phyloP scores from a whole-genome alignment of 768 basidiomycete genomes.

The Hygrocybe punicea region DNA sequence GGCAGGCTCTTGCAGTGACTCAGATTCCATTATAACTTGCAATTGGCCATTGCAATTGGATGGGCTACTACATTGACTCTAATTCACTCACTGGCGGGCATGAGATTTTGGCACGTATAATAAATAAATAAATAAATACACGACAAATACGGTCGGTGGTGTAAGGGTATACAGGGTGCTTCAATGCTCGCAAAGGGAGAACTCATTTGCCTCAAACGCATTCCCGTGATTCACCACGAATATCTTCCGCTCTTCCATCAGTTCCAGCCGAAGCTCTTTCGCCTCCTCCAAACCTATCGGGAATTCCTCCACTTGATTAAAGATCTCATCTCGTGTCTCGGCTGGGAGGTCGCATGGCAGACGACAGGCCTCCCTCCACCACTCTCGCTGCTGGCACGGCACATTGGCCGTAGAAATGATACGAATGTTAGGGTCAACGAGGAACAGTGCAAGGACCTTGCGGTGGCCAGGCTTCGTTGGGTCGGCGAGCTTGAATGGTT shows the following conservation, averaged over 20 bases:
- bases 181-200: conserved; percentile 29
- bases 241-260: conserved; percentile 33
- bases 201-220: conserved; percentile 10
- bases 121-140: too few species aligned
- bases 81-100: too few species aligned
- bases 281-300: conserved; percentile 30
- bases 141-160: too few species aligned
- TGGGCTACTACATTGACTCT: too few species aligned
- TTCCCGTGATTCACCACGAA: conserved; percentile 18
- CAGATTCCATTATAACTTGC: too few species aligned
- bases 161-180: too few species aligned
- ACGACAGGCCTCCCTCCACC: conserved; percentile 22
- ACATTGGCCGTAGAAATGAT: conserved; percentile 28
- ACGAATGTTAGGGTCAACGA: conserved; percentile 32
- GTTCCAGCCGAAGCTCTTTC: conserved; percentile 23
- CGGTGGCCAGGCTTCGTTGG: conserved; percentile 36
- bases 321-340: conserved; percentile 26
- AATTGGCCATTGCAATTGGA: too few species aligned
- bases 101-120: too few species aligned
- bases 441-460: conserved; percentile 42
- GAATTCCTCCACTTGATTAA: conserved; percentile 23
- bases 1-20: too few species aligned
- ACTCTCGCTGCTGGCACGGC: conserved; percentile 28
- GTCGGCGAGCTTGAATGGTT: conserved; percentile 37
- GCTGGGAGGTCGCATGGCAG: conserved; percentile 1